These are phyloP conservation scores for Cyclocybe cylindracea DNA, from an alignment of 768 basidiomycete species.

Conservation along the genomic window DNA sequence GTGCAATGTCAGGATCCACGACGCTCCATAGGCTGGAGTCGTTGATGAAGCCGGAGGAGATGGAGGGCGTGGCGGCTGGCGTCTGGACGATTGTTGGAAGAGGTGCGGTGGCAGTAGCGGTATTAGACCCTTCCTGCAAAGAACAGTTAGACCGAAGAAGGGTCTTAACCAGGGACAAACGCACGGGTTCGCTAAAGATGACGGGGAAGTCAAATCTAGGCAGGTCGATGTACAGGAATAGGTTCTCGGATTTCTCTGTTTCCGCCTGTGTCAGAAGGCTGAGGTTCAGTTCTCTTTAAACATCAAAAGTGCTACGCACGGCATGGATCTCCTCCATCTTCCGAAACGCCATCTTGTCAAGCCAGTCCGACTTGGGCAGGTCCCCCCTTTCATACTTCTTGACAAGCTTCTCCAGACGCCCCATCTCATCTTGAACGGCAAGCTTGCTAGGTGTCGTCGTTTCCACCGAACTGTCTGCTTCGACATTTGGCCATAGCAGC, in stretches of 20 bases:
- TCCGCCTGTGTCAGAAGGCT: constrained; percentile 58
- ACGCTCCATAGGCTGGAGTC: constrained; percentile 85
- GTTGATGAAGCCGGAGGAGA: constrained; percentile 50
- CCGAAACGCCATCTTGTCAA: constrained; percentile 90
- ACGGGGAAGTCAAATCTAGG: constrained; percentile 98
- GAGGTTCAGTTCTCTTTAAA: neutral
- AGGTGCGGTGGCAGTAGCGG: constrained; percentile 40
- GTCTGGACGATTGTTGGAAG: constrained; percentile 44
- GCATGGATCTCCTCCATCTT: constrained; percentile 96
- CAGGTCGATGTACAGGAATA: constrained; percentile 96
- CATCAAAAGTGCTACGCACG: constrained; percentile 42
- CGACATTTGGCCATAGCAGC: constrained; percentile 76
- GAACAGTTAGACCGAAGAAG: neutral
- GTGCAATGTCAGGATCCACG: constrained; percentile 85
- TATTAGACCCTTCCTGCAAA: constrained; percentile 21
- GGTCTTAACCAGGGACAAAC: constrained; percentile 22
- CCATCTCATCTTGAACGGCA: constrained; percentile 87
- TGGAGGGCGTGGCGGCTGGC: constrained; percentile 40
- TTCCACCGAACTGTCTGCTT: constrained; percentile 85
- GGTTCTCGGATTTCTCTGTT: constrained; percentile 86
- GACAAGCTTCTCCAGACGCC: constrained; percentile 89
- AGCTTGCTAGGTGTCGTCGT: constrained; percentile 88
- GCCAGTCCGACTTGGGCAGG: constrained; percentile 92
- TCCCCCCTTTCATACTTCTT: constrained; percentile 97
- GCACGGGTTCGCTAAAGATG: constrained; percentile 87